Evolutionary conservation across 129 eudicot species (phyloP).

Genomic region (Sambucus nigra): DNA sequence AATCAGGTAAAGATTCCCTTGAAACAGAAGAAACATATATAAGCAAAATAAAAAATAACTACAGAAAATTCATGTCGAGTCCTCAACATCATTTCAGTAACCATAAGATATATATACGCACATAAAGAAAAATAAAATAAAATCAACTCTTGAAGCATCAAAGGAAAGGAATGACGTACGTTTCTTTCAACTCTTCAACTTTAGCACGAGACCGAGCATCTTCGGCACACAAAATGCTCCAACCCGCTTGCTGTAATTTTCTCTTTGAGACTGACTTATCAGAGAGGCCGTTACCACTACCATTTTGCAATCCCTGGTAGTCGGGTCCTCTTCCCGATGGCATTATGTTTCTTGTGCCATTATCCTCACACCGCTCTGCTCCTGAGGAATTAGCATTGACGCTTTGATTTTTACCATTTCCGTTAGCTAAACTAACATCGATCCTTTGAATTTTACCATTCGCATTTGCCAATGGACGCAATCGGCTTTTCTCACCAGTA

Average conservation of each 20-base stretch:
- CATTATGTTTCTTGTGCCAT: conserved; percentile 13
- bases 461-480: conserved; percentile 23
- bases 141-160: conserved; percentile 7
- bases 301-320: conserved; percentile 26
- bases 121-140: neutral
- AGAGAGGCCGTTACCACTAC: conserved; percentile 16
- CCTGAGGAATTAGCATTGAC: conserved; percentile 8
- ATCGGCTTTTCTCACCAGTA: conserved; percentile 9
- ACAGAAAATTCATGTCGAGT: too few species aligned
- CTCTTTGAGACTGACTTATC: conserved; percentile 32
- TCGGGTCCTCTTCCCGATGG: conserved; percentile 14
- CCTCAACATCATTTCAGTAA: too few species aligned
- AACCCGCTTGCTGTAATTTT: conserved; percentile 32
- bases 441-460: conserved; percentile 26
- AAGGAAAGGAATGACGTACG: conserved; percentile 35
- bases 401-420: conserved; percentile 30
- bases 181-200: conserved; percentile 44
- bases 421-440: conserved; percentile 19
- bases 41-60: too few species aligned
- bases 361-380: conserved; percentile 18
- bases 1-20: too few species aligned
- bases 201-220: conserved; percentile 36
- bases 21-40: too few species aligned
- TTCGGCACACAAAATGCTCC: conserved; percentile 32
- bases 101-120: neutral